Percentiles rank a stretch among this genome's conserved stretches.
These are phyloP conservation scores for Pisolithus marmoratus DNA, from an alignment of 768 basidiomycete genomes.

Conservation along the genomic window DNA sequence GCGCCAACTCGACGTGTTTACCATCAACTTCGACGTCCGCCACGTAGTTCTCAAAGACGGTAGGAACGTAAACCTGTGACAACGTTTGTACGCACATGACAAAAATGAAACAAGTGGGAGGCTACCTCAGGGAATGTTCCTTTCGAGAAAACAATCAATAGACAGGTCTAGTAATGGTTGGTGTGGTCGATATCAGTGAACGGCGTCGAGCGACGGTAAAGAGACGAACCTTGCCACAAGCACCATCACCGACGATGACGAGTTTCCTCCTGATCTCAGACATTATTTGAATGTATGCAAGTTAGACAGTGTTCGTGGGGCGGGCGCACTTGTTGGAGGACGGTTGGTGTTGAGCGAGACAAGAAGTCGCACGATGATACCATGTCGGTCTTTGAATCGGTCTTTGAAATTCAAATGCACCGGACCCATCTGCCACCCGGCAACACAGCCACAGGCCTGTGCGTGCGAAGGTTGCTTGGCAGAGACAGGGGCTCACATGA, in stretches of 20 bases:
- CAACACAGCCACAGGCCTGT: constrained; percentile 14
- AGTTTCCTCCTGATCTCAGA: constrained; percentile 98
- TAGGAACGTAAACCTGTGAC: constrained; percentile 92
- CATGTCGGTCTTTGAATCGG: constrained; percentile 14
- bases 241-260: constrained; percentile 98
- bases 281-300: constrained; percentile 50
- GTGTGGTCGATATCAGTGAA: constrained; percentile 15
- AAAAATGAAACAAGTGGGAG: constrained; percentile 3
- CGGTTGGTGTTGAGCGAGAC: constrained; percentile 34
- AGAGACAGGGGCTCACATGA: background rate
- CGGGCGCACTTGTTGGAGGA: constrained; percentile 30
- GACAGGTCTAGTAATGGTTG: constrained; percentile 57
- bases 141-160: constrained; percentile 95
- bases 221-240: constrained; percentile 78
- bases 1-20: constrained; percentile 95
- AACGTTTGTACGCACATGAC: background rate
- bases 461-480: constrained; percentile 13
- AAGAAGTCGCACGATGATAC: constrained; percentile 34
- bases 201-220: constrained; percentile 5
- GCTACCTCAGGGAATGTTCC: constrained; percentile 92
- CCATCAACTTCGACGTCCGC: constrained; percentile 98
- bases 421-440: constrained; percentile 25
- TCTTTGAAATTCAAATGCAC: constrained; percentile 25
- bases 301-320: constrained; percentile 25
- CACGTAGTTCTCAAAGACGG: constrained; percentile 99